Evolutionary conservation across 2,329 filamentous ascomycete genomes (phyloP).

Genomic region (Aspergillus texensis): DNA sequence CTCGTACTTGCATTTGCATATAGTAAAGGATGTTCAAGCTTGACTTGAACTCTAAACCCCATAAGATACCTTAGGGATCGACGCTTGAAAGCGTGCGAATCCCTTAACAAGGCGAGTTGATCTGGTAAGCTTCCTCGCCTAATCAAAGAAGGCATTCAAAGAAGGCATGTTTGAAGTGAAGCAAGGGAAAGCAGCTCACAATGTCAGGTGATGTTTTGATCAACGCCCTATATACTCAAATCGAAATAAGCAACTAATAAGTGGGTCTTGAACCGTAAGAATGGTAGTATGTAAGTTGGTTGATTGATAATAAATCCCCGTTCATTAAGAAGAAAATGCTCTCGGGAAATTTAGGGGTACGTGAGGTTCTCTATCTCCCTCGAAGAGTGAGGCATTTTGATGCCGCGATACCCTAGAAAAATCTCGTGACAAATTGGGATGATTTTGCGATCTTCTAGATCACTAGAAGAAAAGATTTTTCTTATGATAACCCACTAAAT

Average conservation of each 20-base stretch:
- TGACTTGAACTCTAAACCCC: neutral
- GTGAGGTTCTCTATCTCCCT: neutral
- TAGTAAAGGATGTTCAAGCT: neutral
- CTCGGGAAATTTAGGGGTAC: neutral
- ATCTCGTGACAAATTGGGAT: neutral
- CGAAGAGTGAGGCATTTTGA: neutral
- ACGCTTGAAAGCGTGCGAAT: neutral
- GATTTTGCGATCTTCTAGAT: neutral
- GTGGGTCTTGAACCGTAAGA: neutral
- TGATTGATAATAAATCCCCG: neutral
- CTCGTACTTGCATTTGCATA: neutral
- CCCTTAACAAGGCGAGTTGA: neutral
- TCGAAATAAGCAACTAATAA: neutral
- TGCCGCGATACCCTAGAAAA: neutral
- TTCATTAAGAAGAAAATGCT: neutral
- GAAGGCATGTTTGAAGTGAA: neutral
- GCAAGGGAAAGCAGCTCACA: neutral
- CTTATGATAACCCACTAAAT: neutral
- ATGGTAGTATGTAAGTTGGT: neutral
- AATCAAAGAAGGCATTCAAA: neutral
- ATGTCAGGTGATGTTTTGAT: neutral
- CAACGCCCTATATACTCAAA: neutral
- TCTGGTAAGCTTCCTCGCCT: neutral
- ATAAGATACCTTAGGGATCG: neutral
- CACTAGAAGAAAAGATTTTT: neutral